phyloP scores from a whole-genome alignment of 495 filamentous ascomycete genomes.

The Podospora pseudopauciseta region DNA sequence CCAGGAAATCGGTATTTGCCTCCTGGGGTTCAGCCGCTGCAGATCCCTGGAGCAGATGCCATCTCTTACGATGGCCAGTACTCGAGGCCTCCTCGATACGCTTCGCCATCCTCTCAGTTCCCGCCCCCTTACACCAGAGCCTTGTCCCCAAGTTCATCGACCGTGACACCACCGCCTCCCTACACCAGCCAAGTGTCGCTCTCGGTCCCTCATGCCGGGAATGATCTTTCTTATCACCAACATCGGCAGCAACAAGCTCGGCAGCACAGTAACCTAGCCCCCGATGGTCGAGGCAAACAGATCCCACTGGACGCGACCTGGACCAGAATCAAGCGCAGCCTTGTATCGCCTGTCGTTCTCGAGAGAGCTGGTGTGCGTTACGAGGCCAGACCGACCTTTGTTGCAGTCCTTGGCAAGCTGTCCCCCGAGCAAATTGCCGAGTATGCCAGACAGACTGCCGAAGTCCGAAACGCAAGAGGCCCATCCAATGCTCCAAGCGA shows the following conservation, averaged over 20 bases:
- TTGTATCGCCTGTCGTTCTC: conserved; percentile 65
- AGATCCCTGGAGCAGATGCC: conserved; percentile 21
- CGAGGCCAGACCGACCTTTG: conserved; percentile 63
- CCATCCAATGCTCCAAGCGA: not conserved
- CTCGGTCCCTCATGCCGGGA: conserved; percentile 18
- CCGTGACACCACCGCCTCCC: conserved; percentile 22
- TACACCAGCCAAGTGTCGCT: conserved; percentile 26
- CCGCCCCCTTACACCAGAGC: conserved; percentile 28
- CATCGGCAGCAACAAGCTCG: conserved; percentile 8
- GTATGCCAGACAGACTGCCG: conserved; percentile 52
- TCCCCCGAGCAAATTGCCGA: conserved; percentile 58
- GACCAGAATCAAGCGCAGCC: conserved; percentile 63
- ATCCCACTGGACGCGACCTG: conserved; percentile 66
- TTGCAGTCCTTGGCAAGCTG: conserved; percentile 63
- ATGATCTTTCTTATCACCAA: conserved; percentile 10
- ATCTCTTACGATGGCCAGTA: conserved; percentile 16
- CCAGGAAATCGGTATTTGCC: conserved; percentile 26
- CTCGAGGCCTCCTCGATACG: conserved; percentile 28
- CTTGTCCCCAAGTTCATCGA: conserved; percentile 16
- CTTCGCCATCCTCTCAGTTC: conserved; percentile 28
- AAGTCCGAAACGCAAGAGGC: conserved; percentile 44
- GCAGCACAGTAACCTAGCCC: conserved; percentile 36
- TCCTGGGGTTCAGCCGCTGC: conserved; percentile 19
- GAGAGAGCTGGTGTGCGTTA: conserved; percentile 62
- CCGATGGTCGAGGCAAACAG: conserved; percentile 52